Conservation (phyloP, 2,329 filamentous ascomycete genomes). For the Ophiostoma ulmi region DNA sequence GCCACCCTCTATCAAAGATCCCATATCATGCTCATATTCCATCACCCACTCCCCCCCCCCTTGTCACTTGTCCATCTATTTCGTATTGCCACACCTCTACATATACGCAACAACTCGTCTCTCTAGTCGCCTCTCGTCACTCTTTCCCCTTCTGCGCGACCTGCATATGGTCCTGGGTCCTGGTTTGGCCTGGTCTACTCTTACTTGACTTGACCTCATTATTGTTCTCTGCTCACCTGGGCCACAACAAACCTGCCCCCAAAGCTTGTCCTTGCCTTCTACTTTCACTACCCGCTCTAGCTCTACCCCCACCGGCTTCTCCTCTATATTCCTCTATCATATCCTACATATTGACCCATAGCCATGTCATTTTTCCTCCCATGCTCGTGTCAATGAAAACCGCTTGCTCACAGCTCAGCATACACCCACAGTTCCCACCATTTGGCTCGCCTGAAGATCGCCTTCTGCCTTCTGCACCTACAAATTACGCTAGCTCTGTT, state of each 20-base stretch:
- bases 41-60: background rate
- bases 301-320: background rate
- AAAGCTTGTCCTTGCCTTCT: background rate
- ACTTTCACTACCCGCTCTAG: background rate
- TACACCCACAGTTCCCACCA: slow-evolving; percentile 22
- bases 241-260: background rate
- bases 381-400: slow-evolving; percentile 2
- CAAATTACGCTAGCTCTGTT: slow-evolving; percentile 24
- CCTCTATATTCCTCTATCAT: background rate
- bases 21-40: background rate
- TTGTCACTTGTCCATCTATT: background rate
- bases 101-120: background rate
- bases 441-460: slow-evolving; percentile 17
- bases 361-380: slow-evolving; percentile 18
- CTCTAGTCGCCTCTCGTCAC: background rate
- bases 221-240: slow-evolving; percentile 5
- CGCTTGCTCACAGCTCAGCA: slow-evolving; percentile 14
- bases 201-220: background rate
- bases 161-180: background rate
- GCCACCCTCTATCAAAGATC: background rate
- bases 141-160: background rate
- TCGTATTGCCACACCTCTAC: background rate
- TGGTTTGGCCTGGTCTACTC: background rate
- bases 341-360: slow-evolving; percentile 12
- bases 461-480: slow-evolving; percentile 27